Percentiles rank a stretch among this genome's conserved stretches.
Evolutionary conservation across 768 basidiomycete species (phyloP).

Genomic region (Suillus occidentalis): DNA sequence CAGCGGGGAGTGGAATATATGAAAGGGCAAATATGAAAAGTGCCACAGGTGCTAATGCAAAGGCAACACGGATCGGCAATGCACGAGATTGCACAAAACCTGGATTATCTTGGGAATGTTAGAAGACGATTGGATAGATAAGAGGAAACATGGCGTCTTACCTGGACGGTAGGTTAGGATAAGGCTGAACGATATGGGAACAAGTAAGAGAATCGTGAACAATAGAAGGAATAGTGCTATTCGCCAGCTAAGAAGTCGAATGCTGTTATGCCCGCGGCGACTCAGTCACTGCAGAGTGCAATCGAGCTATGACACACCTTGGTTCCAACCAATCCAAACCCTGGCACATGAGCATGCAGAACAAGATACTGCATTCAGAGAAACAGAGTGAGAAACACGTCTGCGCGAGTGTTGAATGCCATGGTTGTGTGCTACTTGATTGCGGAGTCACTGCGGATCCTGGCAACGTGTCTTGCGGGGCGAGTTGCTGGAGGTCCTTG

Average conservation of each 20-base stretch:
- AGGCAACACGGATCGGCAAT: slow-evolving; percentile 32
- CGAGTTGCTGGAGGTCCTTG: slow-evolving; percentile 53
- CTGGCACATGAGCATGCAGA: slow-evolving; percentile 73
- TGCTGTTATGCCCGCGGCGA: slow-evolving; percentile 35
- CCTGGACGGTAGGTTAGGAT: slow-evolving; percentile 48
- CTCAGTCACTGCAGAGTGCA: slow-evolving; percentile 5
- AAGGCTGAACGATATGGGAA: slow-evolving; percentile 64
- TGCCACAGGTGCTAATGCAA: slow-evolving; percentile 51
- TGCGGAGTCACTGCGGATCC: slow-evolving; percentile 23
- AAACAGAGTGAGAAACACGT: slow-evolving; percentile 69
- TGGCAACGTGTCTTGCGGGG: slow-evolving; percentile 31
- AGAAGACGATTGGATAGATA: background rate
- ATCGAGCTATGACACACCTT: slow-evolving; percentile 40
- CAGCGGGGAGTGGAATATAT: slow-evolving; percentile 64
- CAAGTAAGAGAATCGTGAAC: slow-evolving; percentile 57
- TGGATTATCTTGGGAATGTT: background rate
- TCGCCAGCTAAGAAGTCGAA: slow-evolving; percentile 66
- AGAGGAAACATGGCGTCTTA: slow-evolving; percentile 11
- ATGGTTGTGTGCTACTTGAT: slow-evolving; percentile 24
- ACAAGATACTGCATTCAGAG: slow-evolving; percentile 72
- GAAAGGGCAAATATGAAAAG: slow-evolving; percentile 62
- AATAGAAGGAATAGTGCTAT: slow-evolving; percentile 65
- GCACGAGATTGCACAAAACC: slow-evolving; percentile 25
- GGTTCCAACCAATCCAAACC: slow-evolving; percentile 53
- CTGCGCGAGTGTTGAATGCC: slow-evolving; percentile 59